Base-by-base conservation (phyloP, 805 yeast species). In the Metschnikowia lochheadii region DNA sequence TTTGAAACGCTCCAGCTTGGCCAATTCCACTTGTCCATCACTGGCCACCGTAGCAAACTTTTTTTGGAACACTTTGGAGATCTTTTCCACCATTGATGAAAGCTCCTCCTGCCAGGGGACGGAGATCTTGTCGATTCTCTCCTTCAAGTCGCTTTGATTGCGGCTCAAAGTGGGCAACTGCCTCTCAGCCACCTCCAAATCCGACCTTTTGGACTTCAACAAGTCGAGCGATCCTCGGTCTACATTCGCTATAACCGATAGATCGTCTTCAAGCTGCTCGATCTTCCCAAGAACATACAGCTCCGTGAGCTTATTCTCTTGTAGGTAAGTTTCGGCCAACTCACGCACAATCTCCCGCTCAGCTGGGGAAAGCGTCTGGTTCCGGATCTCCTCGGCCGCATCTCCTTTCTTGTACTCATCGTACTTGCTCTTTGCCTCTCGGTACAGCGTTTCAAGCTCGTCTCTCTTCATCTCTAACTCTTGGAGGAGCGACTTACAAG, bases 41-140 rank as follows among this genome's bases (percentile, higher is more conserved):
- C 92, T 86, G 1, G 96, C 96, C 32, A 90, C 90, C 8, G 80
- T 73, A 5, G 75, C 71, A 64, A 94, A 89, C 46, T 87, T 78
- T 20, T 73, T 70, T 13, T 85, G 70, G 67, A 91, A 94, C 49
- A 83, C 81, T 1, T 58, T 54, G 0, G 95, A 84, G 4, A 91
- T 84, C 29, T 69, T 65, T 2, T 56, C 55, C 0, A 88, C 80
- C 42, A 87, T 71, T 2, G 57, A 58, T 3, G 78, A 73, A 23
- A 92, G 67, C 54, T 78, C 76, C 1, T 83, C 81, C 56, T 84
- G 90, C 87, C 96, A 86, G 1, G 54, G 62, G 0, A 49, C 55
- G 32, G 72, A 64, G 7, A 82, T 72, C 11, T 63, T 62, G 1
- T 52, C 57, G 10, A 84, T 78, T 18, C 73, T 50, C 0, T 59